Percentiles rank a stretch among this genome's conserved stretches.
Evolutionary conservation across 192 early-diverging fungal genomes (phyloP).

Genomic region (Backusella morwellensis): DNA sequence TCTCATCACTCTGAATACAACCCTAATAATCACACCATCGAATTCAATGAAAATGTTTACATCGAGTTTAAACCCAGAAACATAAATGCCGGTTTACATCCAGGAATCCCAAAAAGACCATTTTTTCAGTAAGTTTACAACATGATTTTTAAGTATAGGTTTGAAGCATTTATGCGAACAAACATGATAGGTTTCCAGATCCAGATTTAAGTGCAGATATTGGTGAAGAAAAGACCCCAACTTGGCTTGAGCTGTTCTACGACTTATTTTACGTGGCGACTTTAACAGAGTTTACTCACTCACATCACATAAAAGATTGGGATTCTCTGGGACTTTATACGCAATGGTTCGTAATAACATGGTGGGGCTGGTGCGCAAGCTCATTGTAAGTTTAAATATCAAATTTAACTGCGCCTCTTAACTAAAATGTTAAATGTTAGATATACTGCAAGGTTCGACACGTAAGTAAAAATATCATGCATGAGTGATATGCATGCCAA

Average conservation of each 20-base stretch:
- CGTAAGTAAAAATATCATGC: conserved; percentile 23
- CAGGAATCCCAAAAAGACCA: conserved; percentile 9
- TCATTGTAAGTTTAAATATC: conserved; percentile 34
- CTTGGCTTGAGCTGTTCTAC: conserved; percentile 46
- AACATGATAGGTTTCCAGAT: conserved; percentile 21
- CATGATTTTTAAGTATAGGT: too few relatives aligned
- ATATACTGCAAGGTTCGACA: conserved; percentile 37
- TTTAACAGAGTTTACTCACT: conserved; percentile 47
- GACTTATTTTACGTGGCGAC: conserved; percentile 52
- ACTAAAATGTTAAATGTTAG: conserved; percentile 4
- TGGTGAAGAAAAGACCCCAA: conserved; percentile 35
- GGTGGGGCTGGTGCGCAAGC: conserved; percentile 48
- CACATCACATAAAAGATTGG: conserved; percentile 41
- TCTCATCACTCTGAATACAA: neutral
- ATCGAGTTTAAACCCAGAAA: conserved; percentile 30
- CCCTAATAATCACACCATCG: conserved; percentile 19
- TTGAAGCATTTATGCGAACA: neutral
- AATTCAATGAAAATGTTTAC: conserved; percentile 31
- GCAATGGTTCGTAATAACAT: conserved; percentile 48
- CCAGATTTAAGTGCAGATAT: conserved; percentile 37
- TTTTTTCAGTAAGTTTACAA: conserved; percentile 22
- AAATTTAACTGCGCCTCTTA: neutral
- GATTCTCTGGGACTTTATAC: conserved; percentile 40
- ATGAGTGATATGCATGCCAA: conserved; percentile 17
- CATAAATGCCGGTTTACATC: neutral